These are phyloP conservation scores for Arxiozyma bovina DNA, from an alignment of 1,139 yeast genomes.

Conservation along the genomic window DNA sequence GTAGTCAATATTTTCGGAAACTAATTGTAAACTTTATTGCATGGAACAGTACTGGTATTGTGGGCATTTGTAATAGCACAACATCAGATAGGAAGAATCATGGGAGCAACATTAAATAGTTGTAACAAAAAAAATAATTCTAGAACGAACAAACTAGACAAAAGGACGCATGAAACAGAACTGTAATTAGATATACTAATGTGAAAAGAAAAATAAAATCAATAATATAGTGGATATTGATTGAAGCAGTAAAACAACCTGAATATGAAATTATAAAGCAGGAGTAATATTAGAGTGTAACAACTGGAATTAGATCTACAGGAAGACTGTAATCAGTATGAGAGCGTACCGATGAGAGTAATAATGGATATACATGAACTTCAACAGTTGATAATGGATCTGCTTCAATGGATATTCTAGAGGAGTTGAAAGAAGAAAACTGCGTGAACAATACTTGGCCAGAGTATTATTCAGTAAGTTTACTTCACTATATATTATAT, in stretches of 20 bases:
- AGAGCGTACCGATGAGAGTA: too few species aligned
- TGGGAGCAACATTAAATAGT: neutral
- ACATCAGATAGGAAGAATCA: too few species aligned
- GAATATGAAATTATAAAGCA: too few species aligned
- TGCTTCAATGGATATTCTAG: neutral
- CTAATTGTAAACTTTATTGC: too few species aligned
- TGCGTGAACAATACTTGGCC: neutral
- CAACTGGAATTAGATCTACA: too few species aligned
- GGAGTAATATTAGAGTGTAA: neutral
- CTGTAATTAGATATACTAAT: neutral
- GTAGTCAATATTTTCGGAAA: neutral
- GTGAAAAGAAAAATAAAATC: too few species aligned
- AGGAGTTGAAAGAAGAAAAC: neutral
- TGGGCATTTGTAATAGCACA: neutral
- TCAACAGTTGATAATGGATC: neutral
- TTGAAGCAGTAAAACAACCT: neutral
- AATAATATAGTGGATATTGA: neutral
- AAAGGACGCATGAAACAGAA: neutral
- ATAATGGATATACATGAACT: too few species aligned
- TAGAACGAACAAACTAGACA: neutral
- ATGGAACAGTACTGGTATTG: neutral
- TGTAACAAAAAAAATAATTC: neutral
- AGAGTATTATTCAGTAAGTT: neutral
- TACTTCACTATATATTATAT: neutral
- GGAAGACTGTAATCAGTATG: neutral